A percentile compares a stretch with the other conserved stretches of the same genome.
These are phyloP conservation scores for Xylariaceae sp. DNA, from an alignment of 2,329 filamentous ascomycete species.

Conservation along the genomic window DNA sequence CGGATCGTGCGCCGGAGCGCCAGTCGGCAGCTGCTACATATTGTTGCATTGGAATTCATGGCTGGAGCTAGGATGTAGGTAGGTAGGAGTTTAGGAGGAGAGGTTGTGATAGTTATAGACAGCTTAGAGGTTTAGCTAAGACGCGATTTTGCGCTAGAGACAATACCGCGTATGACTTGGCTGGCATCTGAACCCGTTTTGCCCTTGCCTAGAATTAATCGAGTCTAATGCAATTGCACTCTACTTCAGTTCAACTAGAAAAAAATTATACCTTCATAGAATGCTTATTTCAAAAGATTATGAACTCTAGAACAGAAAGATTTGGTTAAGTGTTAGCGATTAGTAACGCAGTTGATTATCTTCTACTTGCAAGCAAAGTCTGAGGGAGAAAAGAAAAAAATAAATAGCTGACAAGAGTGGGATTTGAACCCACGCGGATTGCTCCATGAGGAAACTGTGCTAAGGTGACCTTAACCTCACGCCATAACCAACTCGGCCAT, in stretches of 20 bases:
- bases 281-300: no score
- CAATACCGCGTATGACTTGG: no score
- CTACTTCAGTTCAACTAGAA: no score
- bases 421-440: constrained; percentile 51
- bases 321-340: no score
- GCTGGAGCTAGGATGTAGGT: not conserved
- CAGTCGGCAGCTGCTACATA: constrained; percentile 36
- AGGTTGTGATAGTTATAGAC: no score
- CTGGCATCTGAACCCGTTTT: no score
- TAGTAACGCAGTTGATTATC: no score
- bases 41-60: constrained; percentile 35
- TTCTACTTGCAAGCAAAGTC: not conserved
- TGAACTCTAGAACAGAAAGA: no score
- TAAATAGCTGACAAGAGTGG: constrained; percentile 41
- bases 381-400: not conserved
- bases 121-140: not conserved
- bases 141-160: no score
- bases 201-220: no score
- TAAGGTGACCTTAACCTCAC: constrained; percentile 46
- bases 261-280: not conserved
- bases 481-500: constrained; percentile 48
- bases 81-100: not conserved
- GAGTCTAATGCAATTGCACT: no score
- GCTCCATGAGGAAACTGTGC: constrained; percentile 39
- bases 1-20: constrained; percentile 28